Conservation (phyloP, 2,329 filamentous ascomycete species). For the Chrysosphaeria jannelii region DNA sequence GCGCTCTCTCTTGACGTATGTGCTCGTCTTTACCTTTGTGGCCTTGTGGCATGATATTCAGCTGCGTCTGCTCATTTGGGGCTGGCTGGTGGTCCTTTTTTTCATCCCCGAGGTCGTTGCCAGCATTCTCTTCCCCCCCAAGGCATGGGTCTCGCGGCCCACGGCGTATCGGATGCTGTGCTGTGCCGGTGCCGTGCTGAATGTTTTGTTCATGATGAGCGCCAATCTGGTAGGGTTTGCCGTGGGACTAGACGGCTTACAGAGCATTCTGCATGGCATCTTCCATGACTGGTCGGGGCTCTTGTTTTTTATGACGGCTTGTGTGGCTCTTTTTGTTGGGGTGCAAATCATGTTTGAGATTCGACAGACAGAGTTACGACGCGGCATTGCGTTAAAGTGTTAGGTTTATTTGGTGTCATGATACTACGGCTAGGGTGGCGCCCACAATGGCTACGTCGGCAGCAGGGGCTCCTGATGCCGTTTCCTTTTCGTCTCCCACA, state of each 20-base stretch:
- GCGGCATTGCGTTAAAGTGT: conserved; percentile 61
- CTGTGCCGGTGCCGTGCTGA: conserved; percentile 50
- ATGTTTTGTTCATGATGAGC: conserved; percentile 82
- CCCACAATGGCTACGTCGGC: conserved; percentile 10
- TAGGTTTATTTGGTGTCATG: conserved; percentile 2
- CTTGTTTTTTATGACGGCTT: conserved; percentile 42
- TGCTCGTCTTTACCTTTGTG: conserved; percentile 82
- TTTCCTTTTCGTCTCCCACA: conserved; percentile 42
- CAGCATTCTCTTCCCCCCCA: conserved; percentile 37
- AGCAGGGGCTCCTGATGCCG: conserved; percentile 7
- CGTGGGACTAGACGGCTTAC: conserved; percentile 62
- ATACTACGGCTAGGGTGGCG: conserved; percentile 8
- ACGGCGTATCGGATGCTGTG: conserved; percentile 53
- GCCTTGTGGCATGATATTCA: conserved; percentile 96
- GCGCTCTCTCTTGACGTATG: conserved; percentile 40
- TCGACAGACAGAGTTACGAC: conserved; percentile 53
- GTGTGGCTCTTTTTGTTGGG: conserved; percentile 48
- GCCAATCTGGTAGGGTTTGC: conserved; percentile 92
- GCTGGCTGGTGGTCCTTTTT: conserved; percentile 86
- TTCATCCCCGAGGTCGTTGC: conserved; percentile 67
- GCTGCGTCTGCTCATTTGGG: conserved; percentile 72
- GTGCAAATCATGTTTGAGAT: conserved; percentile 94
- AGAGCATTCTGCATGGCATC: conserved; percentile 45
- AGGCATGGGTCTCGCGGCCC: conserved; percentile 37
- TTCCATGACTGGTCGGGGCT: conserved; percentile 40